These are phyloP conservation scores for Globisporangium lucens DNA, from an alignment of 352 stramenopile species.

Conservation along the genomic window DNA sequence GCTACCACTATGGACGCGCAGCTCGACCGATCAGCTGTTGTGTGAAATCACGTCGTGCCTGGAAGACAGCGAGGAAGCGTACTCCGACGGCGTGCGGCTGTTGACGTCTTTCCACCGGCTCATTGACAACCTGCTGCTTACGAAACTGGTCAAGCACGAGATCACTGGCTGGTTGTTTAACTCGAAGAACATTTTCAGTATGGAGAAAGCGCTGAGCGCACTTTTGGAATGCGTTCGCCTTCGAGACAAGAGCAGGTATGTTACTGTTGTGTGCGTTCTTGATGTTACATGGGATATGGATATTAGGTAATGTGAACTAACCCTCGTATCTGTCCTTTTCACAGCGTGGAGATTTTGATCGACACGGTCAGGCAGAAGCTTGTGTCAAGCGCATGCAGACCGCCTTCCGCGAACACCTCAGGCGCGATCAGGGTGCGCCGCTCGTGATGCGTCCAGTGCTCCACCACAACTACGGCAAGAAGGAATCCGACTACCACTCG, in stretches of 20 bases:
- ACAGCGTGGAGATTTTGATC: conserved; percentile 58
- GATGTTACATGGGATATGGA: not conserved
- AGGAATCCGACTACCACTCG: conserved; percentile 20
- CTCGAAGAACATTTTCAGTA: conserved; percentile 51
- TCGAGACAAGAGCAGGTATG: conserved; percentile 52
- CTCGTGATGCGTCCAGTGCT: conserved; percentile 74
- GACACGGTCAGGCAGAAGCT: conserved; percentile 71
- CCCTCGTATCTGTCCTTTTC: not conserved
- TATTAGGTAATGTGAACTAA: not conserved
- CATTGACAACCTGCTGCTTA: conserved; percentile 44
- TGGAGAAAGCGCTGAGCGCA: conserved; percentile 62
- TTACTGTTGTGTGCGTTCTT: conserved; percentile 9
- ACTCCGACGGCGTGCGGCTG: conserved; percentile 48
- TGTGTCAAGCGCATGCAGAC: conserved; percentile 68
- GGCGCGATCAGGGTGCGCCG: conserved; percentile 57
- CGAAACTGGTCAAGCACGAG: conserved; percentile 54
- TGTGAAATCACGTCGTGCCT: conserved; percentile 56
- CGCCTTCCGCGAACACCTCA: conserved; percentile 65
- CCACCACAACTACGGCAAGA: conserved; percentile 55
- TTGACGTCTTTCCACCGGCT: conserved; percentile 62
- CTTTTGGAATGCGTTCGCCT: conserved; percentile 68
- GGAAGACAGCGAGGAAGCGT: conserved; percentile 32
- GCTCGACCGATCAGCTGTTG: conserved; percentile 39
- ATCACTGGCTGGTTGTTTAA: conserved; percentile 44
- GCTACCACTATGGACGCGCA: conserved; percentile 59